Evolutionary conservation across 176 grass and related monocot genomes (phyloP).

Genomic region (Thinopyrum elongatum): DNA sequence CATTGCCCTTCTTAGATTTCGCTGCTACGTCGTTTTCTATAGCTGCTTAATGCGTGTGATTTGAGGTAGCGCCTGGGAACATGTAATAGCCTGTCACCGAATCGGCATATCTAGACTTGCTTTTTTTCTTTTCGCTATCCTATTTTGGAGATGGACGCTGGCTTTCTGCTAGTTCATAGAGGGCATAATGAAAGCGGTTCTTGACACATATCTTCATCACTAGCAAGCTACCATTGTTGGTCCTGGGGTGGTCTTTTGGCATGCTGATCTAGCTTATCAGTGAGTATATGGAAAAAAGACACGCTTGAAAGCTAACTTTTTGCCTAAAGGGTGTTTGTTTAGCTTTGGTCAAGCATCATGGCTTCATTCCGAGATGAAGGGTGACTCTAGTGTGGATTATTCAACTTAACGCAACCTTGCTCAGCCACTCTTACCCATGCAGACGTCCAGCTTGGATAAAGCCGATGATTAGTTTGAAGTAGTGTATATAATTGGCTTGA

Average conservation of each 20-base stretch:
- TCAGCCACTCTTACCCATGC: background rate
- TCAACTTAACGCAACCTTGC: background rate
- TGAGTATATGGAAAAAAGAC: background rate
- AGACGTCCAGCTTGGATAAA: background rate
- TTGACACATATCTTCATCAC: background rate
- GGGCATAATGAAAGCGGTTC: background rate
- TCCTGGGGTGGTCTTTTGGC: background rate
- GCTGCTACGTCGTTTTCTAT: background rate
- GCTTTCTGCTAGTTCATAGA: background rate
- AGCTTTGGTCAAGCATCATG: background rate
- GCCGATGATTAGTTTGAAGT: background rate
- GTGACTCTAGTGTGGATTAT: background rate
- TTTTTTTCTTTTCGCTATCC: background rate
- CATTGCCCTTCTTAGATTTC: conserved; percentile 31
- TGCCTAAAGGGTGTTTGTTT: background rate
- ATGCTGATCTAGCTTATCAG: conserved; percentile 11
- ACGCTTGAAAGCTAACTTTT: background rate
- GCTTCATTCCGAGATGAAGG: background rate
- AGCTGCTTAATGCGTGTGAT: conserved; percentile 29
- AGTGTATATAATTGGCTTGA: background rate
- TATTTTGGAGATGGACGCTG: background rate
- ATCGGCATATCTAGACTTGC: background rate
- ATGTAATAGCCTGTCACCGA: background rate
- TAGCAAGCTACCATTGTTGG: conserved; percentile 1
- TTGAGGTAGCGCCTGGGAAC: conserved; percentile 1